phyloP scores from a whole-genome alignment of 2,329 filamentous ascomycete species.

The Chrysoporthe puriensis region DNA sequence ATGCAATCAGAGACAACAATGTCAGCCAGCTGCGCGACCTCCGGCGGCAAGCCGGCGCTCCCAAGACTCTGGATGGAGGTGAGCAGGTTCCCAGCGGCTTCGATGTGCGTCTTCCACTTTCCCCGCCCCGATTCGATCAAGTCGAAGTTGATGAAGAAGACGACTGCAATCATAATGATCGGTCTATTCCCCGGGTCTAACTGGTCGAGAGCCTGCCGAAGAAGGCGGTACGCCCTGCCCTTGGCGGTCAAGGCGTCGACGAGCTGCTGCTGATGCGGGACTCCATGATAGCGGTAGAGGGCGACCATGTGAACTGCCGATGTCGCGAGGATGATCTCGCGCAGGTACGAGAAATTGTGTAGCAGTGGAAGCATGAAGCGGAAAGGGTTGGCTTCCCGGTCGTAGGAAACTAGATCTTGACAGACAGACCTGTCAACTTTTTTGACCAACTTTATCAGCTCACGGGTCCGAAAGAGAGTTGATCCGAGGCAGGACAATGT shows the following conservation, averaged over 20 bases:
- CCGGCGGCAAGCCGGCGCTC: constrained; percentile 8
- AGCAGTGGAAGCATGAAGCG: constrained; percentile 49
- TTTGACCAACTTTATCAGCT: neutral
- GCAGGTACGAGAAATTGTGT: constrained; percentile 45
- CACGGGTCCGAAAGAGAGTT: neutral
- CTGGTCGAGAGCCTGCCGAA: constrained; percentile 45
- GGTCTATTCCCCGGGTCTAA: constrained; percentile 41
- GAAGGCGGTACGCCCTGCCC: constrained; percentile 47
- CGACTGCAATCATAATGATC: constrained; percentile 47
- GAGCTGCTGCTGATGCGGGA: constrained; percentile 36
- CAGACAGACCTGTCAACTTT: constrained; percentile 55
- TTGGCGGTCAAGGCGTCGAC: constrained; percentile 51
- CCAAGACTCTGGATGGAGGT: constrained; percentile 39
- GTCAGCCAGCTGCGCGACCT: constrained; percentile 45
- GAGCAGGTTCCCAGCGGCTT: constrained; percentile 51
- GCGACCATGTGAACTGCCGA: constrained; percentile 54
- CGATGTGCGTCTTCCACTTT: constrained; percentile 42
- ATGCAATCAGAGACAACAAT: constrained; percentile 55
- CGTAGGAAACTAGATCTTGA: constrained; percentile 54
- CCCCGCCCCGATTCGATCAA: constrained; percentile 41
- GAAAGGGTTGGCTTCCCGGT: constrained; percentile 50
- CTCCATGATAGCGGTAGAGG: constrained; percentile 40
- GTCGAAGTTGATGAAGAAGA: constrained; percentile 56
- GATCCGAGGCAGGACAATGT: neutral
- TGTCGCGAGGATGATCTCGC: constrained; percentile 52